These are phyloP conservation scores for Plicaturopsis crispa DNA, from an alignment of 768 basidiomycete genomes.

Conservation along the genomic window DNA sequence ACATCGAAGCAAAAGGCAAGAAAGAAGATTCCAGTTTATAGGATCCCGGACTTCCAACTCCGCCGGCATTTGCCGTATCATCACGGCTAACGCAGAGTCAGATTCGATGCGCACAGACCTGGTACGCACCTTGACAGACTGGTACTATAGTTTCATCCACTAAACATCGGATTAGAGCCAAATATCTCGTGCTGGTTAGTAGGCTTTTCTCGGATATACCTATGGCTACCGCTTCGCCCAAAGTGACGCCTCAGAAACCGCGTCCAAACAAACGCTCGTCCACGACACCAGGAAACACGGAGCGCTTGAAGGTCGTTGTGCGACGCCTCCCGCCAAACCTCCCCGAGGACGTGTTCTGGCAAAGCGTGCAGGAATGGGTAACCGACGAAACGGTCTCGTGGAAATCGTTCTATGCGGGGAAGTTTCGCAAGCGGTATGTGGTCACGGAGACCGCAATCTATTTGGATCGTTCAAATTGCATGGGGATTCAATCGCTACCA, in stretches of 20 bases:
- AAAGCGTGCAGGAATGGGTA: slow-evolving; percentile 81
- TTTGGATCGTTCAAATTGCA: background rate
- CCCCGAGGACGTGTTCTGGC: slow-evolving; percentile 92
- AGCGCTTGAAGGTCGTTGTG: slow-evolving; percentile 81
- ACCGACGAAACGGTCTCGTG: slow-evolving; percentile 61
- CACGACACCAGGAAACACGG: slow-evolving; percentile 31
- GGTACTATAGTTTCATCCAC: too few relatives aligned
- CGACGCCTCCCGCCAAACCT: slow-evolving; percentile 86
- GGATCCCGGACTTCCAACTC: background rate
- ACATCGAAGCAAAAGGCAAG: slow-evolving; percentile 2
- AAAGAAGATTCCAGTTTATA: background rate
- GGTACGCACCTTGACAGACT: too few relatives aligned
- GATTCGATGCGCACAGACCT: too few relatives aligned
- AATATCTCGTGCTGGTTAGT: background rate
- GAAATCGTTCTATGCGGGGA: slow-evolving; percentile 63
- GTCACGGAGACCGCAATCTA: background rate
- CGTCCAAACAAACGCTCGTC: slow-evolving; percentile 29
- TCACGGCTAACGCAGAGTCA: background rate
- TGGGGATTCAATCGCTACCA: slow-evolving; percentile 19
- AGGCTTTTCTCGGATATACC: slow-evolving; percentile 14
- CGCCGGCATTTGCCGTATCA: background rate
- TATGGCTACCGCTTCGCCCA: slow-evolving; percentile 14
- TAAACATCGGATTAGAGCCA: background rate
- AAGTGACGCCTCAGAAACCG: slow-evolving; percentile 22
- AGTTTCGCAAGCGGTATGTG: slow-evolving; percentile 60